Evolutionary conservation across 371 early-diverging fungal species (phyloP).

Genomic region (Mortierella sp.): DNA sequence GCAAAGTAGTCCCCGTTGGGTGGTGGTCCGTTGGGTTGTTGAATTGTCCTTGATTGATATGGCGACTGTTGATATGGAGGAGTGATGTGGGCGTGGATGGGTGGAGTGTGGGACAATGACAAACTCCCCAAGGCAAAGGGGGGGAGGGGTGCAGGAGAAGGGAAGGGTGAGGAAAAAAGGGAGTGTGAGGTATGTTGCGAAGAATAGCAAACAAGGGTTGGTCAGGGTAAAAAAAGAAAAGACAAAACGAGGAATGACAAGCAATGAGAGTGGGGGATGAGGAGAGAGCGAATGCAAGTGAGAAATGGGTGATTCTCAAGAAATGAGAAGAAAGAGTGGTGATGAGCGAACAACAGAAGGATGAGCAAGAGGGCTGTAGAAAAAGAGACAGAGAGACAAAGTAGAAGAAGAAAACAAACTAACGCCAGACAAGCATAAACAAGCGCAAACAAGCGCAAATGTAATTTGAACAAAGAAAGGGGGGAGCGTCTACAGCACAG

Average conservation of each 20-base stretch:
- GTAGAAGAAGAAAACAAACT: background rate
- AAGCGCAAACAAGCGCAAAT: background rate
- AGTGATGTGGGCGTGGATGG: background rate
- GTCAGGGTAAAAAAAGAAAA: background rate
- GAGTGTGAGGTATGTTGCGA: background rate
- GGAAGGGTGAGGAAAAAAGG: background rate
- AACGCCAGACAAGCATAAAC: background rate
- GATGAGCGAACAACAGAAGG: no score
- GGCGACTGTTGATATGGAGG: background rate
- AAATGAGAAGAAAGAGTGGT: background rate
- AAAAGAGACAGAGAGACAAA: background rate
- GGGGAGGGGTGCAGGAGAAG: background rate
- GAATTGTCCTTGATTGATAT: background rate
- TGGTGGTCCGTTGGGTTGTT: background rate
- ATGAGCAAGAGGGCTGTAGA: no score
- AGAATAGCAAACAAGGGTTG: background rate
- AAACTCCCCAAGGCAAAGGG: background rate
- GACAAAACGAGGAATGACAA: background rate
- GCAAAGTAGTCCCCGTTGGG: background rate
- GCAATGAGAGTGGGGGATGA: background rate
- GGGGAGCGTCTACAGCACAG: background rate
- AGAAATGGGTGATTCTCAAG: no score
- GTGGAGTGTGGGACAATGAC: background rate
- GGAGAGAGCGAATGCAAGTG: background rate
- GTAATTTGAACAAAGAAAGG: conserved; percentile 3